These are phyloP conservation scores for Lactarius sanguifluus DNA, from an alignment of 768 basidiomycete species.

Conservation along the genomic window DNA sequence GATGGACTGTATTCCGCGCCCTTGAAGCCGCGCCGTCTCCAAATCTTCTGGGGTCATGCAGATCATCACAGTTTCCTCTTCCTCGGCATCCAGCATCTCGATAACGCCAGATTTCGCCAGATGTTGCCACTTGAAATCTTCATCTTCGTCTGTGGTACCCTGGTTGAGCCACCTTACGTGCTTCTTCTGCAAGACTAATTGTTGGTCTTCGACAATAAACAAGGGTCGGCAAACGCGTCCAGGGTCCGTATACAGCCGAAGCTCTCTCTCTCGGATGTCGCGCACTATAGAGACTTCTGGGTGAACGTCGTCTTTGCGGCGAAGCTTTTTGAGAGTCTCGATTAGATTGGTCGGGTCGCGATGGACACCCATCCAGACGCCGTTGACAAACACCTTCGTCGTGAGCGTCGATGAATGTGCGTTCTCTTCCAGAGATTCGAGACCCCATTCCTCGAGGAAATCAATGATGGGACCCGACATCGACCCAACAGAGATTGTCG, in stretches of 20 bases:
- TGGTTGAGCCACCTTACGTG: conserved; percentile 73
- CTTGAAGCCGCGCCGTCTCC: conserved; percentile 71
- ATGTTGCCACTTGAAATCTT: conserved; percentile 71
- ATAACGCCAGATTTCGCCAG: conserved; percentile 86
- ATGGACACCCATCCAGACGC: conserved; percentile 99
- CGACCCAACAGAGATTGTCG: conserved; percentile 97
- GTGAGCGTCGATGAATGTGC: conserved; percentile 77
- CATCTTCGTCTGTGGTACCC: conserved; percentile 51
- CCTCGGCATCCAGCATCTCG: conserved; percentile 95
- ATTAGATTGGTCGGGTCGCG: conserved; percentile 91
- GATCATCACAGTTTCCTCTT: conserved; percentile 99
- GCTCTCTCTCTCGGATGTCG: conserved; percentile 93
- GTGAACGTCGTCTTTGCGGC: conserved; percentile 92
- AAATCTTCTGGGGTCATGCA: conserved; percentile 98
- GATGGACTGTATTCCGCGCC: conserved; percentile 52
- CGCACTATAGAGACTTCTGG: conserved; percentile 96
- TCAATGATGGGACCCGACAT: conserved; percentile 95
- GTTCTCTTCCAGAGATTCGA: conserved; percentile 94
- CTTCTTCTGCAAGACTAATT: conserved; percentile 78
- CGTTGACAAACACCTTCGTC: conserved; percentile 98
- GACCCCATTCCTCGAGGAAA: conserved; percentile 97
- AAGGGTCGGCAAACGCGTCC: conserved; percentile 96
- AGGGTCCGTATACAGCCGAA: conserved; percentile 93
- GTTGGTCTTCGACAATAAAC: conserved; percentile 94
- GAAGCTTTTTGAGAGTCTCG: conserved; percentile 87